These are phyloP conservation scores for Hypoxylon crocopeplum DNA, from an alignment of 495 filamentous ascomycete genomes.

Conservation along the genomic window DNA sequence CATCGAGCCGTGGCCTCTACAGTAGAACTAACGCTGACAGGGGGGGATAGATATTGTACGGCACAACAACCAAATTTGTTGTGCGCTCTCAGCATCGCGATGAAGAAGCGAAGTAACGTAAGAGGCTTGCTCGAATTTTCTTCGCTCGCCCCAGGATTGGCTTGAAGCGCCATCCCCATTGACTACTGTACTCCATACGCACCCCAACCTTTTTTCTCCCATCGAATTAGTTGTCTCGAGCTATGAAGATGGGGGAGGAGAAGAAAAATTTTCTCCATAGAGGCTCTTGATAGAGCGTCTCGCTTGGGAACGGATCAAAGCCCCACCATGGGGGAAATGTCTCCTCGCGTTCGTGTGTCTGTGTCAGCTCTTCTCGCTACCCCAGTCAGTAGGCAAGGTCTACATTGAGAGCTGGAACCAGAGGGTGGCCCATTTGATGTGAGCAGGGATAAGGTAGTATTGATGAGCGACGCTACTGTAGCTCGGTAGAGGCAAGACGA, in stretches of 20 bases:
- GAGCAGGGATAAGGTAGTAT: constrained; percentile 18
- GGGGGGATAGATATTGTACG: constrained; percentile 1
- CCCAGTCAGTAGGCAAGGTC: constrained; percentile 13
- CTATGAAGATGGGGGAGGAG: constrained; percentile 12
- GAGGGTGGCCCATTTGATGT: neutral
- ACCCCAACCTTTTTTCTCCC: constrained; percentile 11
- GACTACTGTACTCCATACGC: constrained; percentile 30
- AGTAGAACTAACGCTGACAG: too few species aligned
- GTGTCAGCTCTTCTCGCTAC: constrained; percentile 9
- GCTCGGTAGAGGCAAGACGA: constrained; percentile 29
- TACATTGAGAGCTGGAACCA: constrained; percentile 24
- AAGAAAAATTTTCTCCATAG: constrained; percentile 13
- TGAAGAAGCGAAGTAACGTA: constrained; percentile 25
- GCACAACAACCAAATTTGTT: constrained; percentile 10
- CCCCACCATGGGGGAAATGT: constrained; percentile 7
- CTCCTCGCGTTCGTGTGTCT: constrained; percentile 14
- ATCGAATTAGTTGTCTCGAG: neutral
- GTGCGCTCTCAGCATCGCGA: constrained; percentile 15
- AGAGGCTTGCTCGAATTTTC: constrained; percentile 11
- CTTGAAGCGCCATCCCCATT: constrained; percentile 17
- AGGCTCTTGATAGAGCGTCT: constrained; percentile 1
- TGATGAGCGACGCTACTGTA: constrained; percentile 18
- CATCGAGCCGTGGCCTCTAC: constrained; percentile 1
- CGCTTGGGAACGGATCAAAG: constrained; percentile 11
- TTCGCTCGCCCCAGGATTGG: neutral